Conservation (phyloP, 2,329 filamentous ascomycete genomes). For the Diaporthe velutina region DNA sequence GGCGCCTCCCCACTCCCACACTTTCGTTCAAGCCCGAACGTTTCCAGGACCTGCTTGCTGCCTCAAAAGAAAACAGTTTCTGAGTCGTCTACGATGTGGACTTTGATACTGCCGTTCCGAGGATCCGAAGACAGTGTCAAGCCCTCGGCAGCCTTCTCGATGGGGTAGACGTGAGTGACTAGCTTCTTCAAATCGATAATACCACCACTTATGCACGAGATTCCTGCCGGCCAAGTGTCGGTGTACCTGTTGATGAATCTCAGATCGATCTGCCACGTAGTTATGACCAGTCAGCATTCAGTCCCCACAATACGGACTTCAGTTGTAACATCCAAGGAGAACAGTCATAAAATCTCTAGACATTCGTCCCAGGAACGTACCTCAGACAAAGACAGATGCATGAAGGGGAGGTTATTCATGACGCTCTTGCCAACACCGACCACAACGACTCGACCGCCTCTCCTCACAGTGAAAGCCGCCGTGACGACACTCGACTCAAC, state of each 20-base stretch:
- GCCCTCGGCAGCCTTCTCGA: constrained; percentile 73
- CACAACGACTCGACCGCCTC: constrained; percentile 72
- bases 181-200: constrained; percentile 72
- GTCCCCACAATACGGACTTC: background rate
- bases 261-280: constrained; percentile 67
- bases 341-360: background rate
- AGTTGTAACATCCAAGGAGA: background rate
- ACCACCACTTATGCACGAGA: constrained; percentile 69
- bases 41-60: too few relatives aligned
- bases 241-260: constrained; percentile 79
- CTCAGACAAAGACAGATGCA: constrained; percentile 74
- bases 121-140: constrained; percentile 65
- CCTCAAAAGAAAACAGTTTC: constrained; percentile 36
- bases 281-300: background rate
- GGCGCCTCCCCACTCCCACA: rapidly evolving
- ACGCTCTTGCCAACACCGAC: constrained; percentile 73
- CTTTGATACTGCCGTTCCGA: constrained; percentile 68
- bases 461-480: constrained; percentile 67
- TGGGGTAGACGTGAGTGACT: constrained; percentile 72
- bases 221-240: constrained; percentile 77
- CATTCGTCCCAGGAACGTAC: constrained; percentile 47
- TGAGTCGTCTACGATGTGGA: constrained; percentile 68
- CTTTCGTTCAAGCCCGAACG: background rate
- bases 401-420: constrained; percentile 77
- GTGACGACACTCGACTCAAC: constrained; percentile 74